Conservation (phyloP, 345 rosid species). For the Pistacia atlantica region DNA sequence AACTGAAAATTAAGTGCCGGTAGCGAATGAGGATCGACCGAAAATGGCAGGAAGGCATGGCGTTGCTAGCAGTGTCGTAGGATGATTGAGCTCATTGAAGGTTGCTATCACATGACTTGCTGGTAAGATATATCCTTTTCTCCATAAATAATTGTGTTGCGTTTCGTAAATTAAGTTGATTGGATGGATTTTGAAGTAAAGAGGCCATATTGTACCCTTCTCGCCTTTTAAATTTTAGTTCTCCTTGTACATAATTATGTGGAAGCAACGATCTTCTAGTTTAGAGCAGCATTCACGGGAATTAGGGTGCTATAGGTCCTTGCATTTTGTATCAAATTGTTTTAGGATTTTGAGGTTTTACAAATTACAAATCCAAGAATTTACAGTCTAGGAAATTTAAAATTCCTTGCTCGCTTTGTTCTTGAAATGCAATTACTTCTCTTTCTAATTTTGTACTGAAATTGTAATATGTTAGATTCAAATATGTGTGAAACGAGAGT, state of each 20-base stretch:
- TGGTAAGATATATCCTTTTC: conserved; percentile 48
- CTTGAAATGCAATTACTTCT: too few species aligned
- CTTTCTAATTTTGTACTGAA: too few species aligned
- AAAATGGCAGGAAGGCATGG: conserved; percentile 5
- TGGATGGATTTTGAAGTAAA: background rate
- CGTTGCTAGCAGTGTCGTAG: conserved; percentile 87
- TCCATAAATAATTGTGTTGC: background rate
- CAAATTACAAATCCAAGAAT: background rate
- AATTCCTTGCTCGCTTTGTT: too few species aligned
- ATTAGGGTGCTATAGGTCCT: background rate
- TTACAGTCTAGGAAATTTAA: background rate
- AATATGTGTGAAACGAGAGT: too few species aligned
- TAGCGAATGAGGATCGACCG: background rate
- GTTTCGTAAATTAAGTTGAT: background rate
- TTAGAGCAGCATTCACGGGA: background rate
- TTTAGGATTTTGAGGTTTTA: background rate
- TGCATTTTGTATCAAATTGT: background rate
- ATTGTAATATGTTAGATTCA: too few species aligned
- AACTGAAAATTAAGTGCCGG: too few species aligned
- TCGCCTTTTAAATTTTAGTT: background rate
- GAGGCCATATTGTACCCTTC: background rate
- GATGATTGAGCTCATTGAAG: conserved; percentile 91
- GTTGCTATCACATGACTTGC: conserved; percentile 98
- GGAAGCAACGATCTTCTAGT: background rate
- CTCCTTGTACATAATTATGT: background rate